Evolutionary conservation across 805 yeast species (phyloP).

Genomic region (Blastobotrys robertii): DNA sequence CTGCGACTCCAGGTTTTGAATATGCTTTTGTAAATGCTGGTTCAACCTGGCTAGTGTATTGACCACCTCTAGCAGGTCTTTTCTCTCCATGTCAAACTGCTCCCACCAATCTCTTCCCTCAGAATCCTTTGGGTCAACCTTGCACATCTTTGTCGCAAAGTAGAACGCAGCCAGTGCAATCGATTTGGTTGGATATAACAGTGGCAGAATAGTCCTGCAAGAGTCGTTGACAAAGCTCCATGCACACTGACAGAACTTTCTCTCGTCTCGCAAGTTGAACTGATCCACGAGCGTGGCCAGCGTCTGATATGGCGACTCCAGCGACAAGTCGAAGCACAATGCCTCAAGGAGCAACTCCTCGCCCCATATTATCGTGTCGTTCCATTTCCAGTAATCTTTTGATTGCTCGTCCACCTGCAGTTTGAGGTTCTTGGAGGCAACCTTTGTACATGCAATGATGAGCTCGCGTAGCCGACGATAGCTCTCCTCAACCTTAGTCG

Average conservation of each 20-base stretch:
- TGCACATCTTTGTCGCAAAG: constrained; percentile 22
- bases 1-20: not conserved
- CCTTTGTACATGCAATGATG: constrained; percentile 38
- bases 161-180: constrained; percentile 32
- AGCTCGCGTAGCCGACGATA: constrained; percentile 39
- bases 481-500: constrained; percentile 46
- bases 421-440: constrained; percentile 35
- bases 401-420: constrained; percentile 35
- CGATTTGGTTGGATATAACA: constrained; percentile 23
- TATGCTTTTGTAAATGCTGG: constrained; percentile 5
- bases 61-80: constrained; percentile 15
- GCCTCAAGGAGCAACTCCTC: constrained; percentile 39
- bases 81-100: constrained; percentile 10
- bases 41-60: constrained; percentile 18
- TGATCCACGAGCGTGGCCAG: constrained; percentile 13
- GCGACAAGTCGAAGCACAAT: constrained; percentile 39
- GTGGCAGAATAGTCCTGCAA: constrained; percentile 28
- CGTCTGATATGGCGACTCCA: constrained; percentile 31
- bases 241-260: constrained; percentile 21
- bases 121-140: not conserved
- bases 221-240: constrained; percentile 32
- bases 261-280: constrained; percentile 16
- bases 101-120: constrained; percentile 8
- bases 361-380: constrained; percentile 15
- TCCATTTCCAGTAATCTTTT: constrained; percentile 44